Evolutionary conservation across 129 eudicot species (phyloP).

Genomic region (Solidago caesia): DNA sequence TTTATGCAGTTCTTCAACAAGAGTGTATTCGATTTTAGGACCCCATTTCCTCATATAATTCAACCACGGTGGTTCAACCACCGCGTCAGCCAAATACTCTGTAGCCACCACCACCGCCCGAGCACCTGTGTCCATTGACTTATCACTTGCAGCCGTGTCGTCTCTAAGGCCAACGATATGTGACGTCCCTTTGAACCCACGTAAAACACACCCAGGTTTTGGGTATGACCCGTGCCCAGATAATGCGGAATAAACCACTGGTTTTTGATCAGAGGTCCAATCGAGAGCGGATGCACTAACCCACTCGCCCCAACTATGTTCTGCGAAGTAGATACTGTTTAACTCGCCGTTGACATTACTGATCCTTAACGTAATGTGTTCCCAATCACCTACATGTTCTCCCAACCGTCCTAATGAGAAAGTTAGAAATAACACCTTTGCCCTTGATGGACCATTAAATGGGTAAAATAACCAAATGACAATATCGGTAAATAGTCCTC

Average conservation of each 20-base stretch:
- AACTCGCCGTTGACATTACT: not conserved
- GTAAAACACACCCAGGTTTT: not conserved
- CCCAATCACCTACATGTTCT: not conserved
- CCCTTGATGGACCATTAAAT: not conserved
- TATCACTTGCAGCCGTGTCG: not conserved
- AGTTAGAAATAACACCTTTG: not conserved
- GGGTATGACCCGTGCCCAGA: not conserved
- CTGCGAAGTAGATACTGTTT: not conserved
- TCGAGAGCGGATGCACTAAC: not conserved
- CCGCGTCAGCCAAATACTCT: not conserved
- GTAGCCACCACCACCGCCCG: not conserved
- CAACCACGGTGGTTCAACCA: conserved; percentile 5
- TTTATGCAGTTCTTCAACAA: not conserved
- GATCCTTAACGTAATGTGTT: not conserved
- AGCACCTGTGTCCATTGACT: not conserved
- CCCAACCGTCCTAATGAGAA: not conserved
- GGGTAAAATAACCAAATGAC: not conserved
- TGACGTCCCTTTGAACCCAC: not conserved
- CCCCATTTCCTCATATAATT: conserved; percentile 7
- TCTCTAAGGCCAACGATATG: not conserved
- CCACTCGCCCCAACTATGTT: not conserved
- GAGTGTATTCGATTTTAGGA: not conserved
- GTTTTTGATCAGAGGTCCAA: not conserved
- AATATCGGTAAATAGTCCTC: conserved; percentile 3
- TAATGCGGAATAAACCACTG: not conserved